Evolutionary conservation across 2,329 filamentous ascomycete species (phyloP).

Genomic region (Aphanocladium album): DNA sequence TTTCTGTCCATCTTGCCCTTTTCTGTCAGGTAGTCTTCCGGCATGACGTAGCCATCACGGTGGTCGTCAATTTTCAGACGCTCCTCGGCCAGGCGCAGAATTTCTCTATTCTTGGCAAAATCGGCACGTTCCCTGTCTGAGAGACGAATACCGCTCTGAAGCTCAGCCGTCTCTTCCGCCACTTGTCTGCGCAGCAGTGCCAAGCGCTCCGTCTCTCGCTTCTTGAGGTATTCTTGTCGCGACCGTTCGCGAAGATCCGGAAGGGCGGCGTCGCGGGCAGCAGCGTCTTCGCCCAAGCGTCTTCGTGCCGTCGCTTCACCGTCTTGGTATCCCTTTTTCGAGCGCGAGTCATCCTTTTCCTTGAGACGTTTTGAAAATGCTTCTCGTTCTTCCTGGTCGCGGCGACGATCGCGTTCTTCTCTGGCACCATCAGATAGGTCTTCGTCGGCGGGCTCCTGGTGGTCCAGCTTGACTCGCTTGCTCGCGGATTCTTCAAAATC

Average conservation of each 20-base stretch:
- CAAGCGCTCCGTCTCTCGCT: conserved; percentile 80
- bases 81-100: conserved; percentile 77
- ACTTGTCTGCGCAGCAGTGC: conserved; percentile 88
- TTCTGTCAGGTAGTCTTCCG: conserved; percentile 91
- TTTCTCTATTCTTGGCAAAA: conserved; percentile 82
- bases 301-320: conserved; percentile 54
- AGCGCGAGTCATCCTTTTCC: conserved; percentile 64
- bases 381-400: conserved; percentile 70
- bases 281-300: conserved; percentile 47
- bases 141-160: conserved; percentile 68
- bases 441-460: conserved; percentile 42
- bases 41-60: conserved; percentile 85
- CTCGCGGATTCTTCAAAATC: conserved; percentile 65
- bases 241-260: conserved; percentile 77
- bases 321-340: conserved; percentile 61
- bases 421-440: conserved; percentile 57
- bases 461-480: conserved; percentile 63
- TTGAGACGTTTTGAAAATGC: conserved; percentile 73
- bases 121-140: conserved; percentile 78
- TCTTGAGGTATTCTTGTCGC: conserved; percentile 88
- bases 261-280: conserved; percentile 65
- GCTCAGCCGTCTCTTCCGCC: conserved; percentile 76
- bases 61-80: conserved; percentile 85
- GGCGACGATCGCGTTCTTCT: conserved; percentile 53
- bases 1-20: conserved; percentile 84